These are phyloP conservation scores for Penicillium freii DNA, from an alignment of 2,329 filamentous ascomycete species.

Conservation along the genomic window DNA sequence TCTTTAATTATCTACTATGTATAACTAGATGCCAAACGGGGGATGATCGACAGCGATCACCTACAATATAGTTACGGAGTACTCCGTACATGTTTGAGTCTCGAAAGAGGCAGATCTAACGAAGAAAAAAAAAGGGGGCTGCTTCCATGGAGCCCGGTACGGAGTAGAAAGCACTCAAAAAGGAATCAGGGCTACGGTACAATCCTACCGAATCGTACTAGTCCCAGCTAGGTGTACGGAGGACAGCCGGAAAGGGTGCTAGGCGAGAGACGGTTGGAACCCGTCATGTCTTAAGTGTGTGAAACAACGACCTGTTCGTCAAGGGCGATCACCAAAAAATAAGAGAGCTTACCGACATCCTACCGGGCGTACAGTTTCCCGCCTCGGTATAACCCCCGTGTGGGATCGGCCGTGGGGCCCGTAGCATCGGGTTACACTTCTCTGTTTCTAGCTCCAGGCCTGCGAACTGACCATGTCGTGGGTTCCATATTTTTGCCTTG, in stretches of 20 bases:
- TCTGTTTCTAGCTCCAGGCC: not conserved
- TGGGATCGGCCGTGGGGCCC: conserved; percentile 13
- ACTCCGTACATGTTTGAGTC: not conserved
- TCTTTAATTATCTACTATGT: conserved; percentile 8
- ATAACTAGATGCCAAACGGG: conserved; percentile 15
- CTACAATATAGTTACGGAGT: not conserved
- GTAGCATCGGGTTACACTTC: not conserved
- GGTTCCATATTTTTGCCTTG: not conserved
- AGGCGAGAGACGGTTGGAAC: not conserved
- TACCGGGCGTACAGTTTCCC: conserved; percentile 3
- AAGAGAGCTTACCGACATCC: conserved; percentile 2
- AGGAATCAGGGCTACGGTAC: conserved; percentile 1
- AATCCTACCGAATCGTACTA: not conserved
- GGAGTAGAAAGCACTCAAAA: not conserved
- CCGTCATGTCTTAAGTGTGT: conserved; percentile 3
- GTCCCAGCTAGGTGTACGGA: not conserved
- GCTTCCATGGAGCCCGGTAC: not conserved
- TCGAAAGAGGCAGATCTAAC: not conserved
- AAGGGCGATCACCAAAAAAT: not conserved
- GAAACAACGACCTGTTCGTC: conserved; percentile 25
- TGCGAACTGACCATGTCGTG: conserved; percentile 1
- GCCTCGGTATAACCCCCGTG: conserved; percentile 25
- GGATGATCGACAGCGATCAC: conserved; percentile 10
- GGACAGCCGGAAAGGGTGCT: not conserved
- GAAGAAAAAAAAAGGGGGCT: not conserved